Conservation (phyloP, 2,329 filamentous ascomycete genomes). For the Mollisia scopiformis region DNA sequence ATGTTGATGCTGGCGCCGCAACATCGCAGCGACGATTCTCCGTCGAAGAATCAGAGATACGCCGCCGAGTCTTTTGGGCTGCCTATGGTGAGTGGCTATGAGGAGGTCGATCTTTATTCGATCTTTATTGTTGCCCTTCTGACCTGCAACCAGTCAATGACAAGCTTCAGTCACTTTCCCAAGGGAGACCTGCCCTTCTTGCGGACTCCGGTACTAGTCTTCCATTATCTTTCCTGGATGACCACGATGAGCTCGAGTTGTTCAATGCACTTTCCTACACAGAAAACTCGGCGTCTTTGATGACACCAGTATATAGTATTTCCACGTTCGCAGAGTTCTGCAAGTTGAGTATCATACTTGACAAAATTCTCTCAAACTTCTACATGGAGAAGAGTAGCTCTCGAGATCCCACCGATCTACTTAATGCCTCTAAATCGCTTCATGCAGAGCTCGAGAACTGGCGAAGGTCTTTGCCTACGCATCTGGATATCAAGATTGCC, state of each 20-base stretch:
- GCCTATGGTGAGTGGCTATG: constrained; percentile 30
- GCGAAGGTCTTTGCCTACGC: constrained; percentile 44
- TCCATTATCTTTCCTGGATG: constrained; percentile 50
- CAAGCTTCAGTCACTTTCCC: constrained; percentile 58
- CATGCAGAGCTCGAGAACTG: constrained; percentile 47
- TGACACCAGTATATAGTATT: constrained; percentile 44
- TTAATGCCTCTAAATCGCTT: constrained; percentile 41
- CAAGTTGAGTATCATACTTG: constrained; percentile 50
- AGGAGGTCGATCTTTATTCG: not conserved
- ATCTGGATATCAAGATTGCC: constrained; percentile 43
- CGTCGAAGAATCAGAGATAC: constrained; percentile 38
- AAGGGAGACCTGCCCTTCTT: constrained; percentile 52
- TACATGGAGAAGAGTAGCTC: constrained; percentile 46
- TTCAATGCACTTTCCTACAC: constrained; percentile 50
- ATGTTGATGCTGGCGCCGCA: constrained; percentile 47
- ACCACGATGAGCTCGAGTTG: constrained; percentile 55
- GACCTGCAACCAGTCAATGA: constrained; percentile 39
- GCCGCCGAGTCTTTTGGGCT: constrained; percentile 39
- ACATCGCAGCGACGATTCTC: constrained; percentile 11
- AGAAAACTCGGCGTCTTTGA: constrained; percentile 34
- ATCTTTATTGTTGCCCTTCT: not conserved
- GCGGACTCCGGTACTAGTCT: constrained; percentile 50
- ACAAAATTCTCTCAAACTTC: constrained; percentile 47
- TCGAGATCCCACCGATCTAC: constrained; percentile 38
- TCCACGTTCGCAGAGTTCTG: constrained; percentile 47